Evolutionary conservation across 257 asterid species (phyloP).

Genomic region (Solanum virginianum): DNA sequence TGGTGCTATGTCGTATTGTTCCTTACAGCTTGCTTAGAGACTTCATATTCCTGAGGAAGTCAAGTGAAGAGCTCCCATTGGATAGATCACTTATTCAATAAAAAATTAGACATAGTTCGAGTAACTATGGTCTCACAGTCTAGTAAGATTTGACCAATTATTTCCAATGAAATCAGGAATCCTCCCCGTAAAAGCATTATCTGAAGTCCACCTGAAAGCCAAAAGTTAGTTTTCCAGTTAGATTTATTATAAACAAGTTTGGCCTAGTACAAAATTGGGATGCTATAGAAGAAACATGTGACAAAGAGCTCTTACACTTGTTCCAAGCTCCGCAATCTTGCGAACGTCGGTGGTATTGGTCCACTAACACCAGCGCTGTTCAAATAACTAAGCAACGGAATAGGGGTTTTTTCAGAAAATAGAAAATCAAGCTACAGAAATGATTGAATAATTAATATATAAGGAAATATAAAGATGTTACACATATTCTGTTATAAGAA

Average conservation of each 20-base stretch:
- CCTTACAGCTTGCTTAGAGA: slow-evolving; percentile 52
- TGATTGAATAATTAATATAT: background rate
- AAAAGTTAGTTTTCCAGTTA: background rate
- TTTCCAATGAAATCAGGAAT: slow-evolving; percentile 70
- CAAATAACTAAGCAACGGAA: slow-evolving; percentile 22
- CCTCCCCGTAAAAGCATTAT: slow-evolving; percentile 49
- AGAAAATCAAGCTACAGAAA: background rate
- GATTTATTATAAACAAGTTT: background rate
- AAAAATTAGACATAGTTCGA: background rate
- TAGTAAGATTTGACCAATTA: slow-evolving; percentile 37
- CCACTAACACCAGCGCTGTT: slow-evolving; percentile 54
- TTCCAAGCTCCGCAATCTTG: slow-evolving; percentile 22
- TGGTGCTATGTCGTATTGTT: background rate
- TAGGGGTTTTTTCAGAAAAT: too few species aligned
- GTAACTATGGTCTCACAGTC: slow-evolving; percentile 33
- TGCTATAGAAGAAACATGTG: background rate
- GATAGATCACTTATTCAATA: slow-evolving; percentile 59
- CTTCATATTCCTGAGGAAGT: slow-evolving; percentile 39
- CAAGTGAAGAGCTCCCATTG: slow-evolving; percentile 60
- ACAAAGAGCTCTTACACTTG: slow-evolving; percentile 24
- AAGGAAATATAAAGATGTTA: background rate
- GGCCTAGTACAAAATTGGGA: background rate
- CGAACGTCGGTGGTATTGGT: slow-evolving; percentile 37
- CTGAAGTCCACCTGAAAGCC: slow-evolving; percentile 52
- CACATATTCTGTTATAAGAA: background rate